Evolutionary conservation across 441 rosid species (phyloP).

Genomic region (Adansonia gregorii): DNA sequence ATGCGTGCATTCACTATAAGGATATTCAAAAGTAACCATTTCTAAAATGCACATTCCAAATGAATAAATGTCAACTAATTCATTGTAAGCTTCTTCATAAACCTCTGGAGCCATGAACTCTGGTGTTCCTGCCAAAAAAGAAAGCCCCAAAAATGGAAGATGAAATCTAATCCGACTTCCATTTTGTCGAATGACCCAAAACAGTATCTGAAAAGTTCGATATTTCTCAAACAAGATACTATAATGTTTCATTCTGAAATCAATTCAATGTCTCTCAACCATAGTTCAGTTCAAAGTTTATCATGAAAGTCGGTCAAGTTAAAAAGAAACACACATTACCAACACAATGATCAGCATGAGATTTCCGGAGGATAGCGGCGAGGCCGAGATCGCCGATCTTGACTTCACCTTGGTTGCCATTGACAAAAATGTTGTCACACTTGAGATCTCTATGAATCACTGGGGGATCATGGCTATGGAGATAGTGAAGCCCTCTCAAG

Average conservation of each 20-base stretch:
- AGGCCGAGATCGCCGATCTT: constrained; percentile 98
- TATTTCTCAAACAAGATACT: neutral
- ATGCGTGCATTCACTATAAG: constrained; percentile 87
- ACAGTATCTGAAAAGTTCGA: neutral
- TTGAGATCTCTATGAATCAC: constrained; percentile 98
- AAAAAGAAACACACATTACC: constrained; percentile 48
- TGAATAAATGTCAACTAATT: constrained; percentile 89
- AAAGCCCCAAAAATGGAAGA: constrained; percentile 23
- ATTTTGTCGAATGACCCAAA: constrained; percentile 5
- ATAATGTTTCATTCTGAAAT: neutral
- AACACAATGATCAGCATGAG: constrained; percentile 90
- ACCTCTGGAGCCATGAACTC: constrained; percentile 99
- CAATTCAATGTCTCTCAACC: constrained; percentile 11
- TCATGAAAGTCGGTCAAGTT: neutral
- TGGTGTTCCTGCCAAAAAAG: constrained; percentile 72
- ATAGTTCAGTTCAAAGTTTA: neutral
- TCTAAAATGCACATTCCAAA: constrained; percentile 97
- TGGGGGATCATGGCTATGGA: constrained; percentile 88
- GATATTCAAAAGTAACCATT: constrained; percentile 94
- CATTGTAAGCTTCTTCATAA: constrained; percentile 89
- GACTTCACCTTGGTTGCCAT: constrained; percentile 96
- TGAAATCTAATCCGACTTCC: constrained; percentile 22
- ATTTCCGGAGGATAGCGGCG: constrained; percentile 79
- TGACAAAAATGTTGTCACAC: constrained; percentile 93
- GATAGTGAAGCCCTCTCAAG: constrained; percentile 80